A percentile compares a stretch with the other conserved stretches of the same genome.
phyloP scores from a whole-genome alignment of 23 red algal species.

The Pyropia yezoensis region DNA sequence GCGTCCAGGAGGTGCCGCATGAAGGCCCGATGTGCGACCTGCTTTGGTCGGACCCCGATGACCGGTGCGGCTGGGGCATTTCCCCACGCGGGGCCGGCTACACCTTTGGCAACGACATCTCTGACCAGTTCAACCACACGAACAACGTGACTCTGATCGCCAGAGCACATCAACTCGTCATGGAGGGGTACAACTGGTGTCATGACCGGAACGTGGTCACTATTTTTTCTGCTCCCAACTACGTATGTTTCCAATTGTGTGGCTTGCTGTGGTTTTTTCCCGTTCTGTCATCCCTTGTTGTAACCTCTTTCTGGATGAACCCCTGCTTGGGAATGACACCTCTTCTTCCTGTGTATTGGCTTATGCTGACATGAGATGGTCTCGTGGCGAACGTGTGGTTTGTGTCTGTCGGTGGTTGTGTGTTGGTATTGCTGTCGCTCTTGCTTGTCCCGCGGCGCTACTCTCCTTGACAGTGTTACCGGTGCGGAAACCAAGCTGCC shows the following conservation, averaged over 20 bases:
- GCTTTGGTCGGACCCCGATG: conserved; percentile 97
- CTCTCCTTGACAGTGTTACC: conserved; percentile 27
- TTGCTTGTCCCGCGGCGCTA: too few relatives aligned
- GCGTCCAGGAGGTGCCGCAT: conserved; percentile 97
- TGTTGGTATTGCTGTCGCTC: too few relatives aligned
- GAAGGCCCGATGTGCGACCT: conserved; percentile 99
- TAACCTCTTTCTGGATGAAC: too few relatives aligned
- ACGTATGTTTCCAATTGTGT: conserved; percentile 6
- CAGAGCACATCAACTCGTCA: conserved; percentile 93
- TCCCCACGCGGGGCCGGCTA: conserved; percentile 93
- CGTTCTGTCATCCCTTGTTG: too few relatives aligned
- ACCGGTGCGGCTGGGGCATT: conserved; percentile 99
- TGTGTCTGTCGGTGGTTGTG: too few relatives aligned
- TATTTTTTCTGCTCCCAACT: conserved; percentile 94
- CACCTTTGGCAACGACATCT: conserved; percentile 98
- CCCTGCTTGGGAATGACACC: too few relatives aligned
- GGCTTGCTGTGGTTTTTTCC: not conserved
- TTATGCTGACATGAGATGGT: too few relatives aligned
- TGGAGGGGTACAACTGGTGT: conserved; percentile 99
- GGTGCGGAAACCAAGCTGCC: conserved; percentile 91
- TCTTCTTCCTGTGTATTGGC: too few relatives aligned
- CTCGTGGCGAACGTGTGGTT: too few relatives aligned
- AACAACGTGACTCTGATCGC: conserved; percentile 88
- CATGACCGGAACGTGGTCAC: conserved; percentile 90
- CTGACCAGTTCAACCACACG: conserved; percentile 91